Evolutionary conservation across 108 stramenopile genomes (phyloP).

Genomic region (Cylindrotheca closterium): DNA sequence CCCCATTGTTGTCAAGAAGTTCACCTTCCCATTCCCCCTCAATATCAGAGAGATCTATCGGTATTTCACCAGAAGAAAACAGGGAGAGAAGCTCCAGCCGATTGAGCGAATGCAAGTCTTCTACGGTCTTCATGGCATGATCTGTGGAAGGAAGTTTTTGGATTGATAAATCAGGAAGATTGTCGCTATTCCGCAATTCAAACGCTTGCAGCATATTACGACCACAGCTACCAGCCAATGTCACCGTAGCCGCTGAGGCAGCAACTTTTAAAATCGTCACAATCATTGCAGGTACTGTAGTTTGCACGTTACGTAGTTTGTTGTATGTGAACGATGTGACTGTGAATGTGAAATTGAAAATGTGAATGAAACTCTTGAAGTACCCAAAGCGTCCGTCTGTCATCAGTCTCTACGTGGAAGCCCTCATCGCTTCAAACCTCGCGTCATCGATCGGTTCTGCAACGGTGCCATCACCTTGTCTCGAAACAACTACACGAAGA

Average conservation of each 20-base stretch:
- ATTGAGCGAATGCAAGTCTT: conserved; percentile 8
- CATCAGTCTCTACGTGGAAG: background rate
- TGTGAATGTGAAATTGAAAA: no score
- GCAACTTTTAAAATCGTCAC: conserved; percentile 3
- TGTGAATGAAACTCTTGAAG: background rate
- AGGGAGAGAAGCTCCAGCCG: conserved; percentile 17
- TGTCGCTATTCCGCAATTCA: background rate
- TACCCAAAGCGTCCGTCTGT: background rate
- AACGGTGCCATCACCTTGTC: no score
- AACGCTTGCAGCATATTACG: conserved; percentile 24
- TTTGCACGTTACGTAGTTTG: background rate
- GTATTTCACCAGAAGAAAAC: conserved; percentile 6
- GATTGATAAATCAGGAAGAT: background rate
- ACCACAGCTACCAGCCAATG: conserved; percentile 9
- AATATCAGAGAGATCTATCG: background rate
- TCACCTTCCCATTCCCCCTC: conserved; percentile 25
- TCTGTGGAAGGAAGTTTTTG: background rate
- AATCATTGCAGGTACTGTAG: conserved; percentile 9
- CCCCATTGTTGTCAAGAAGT: conserved; percentile 24
- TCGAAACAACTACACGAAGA: no score
- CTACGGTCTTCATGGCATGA: no score
- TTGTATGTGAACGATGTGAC: background rate
- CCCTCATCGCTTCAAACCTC: background rate
- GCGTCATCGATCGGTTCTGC: no score
- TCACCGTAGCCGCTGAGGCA: conserved; percentile 2